Conservation (phyloP, 768 basidiomycete genomes). For the Hebeloma cylindrosporum region DNA sequence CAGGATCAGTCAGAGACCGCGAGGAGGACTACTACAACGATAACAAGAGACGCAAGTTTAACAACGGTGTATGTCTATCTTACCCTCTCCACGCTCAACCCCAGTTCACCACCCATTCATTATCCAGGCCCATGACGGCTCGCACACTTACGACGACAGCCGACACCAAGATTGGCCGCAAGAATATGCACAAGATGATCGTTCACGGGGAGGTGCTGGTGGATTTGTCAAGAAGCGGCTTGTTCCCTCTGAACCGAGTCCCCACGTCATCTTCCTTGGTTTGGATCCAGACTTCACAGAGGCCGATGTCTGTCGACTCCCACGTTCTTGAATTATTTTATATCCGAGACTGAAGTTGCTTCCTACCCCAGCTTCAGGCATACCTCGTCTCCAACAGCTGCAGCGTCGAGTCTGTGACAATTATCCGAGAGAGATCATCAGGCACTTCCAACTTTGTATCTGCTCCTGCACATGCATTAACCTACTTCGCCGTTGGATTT, state of each 20-base stretch:
- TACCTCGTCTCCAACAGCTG: conserved; percentile 72
- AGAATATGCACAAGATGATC: conserved; percentile 53
- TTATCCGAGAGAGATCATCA: conserved; percentile 95
- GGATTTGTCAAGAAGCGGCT: conserved; percentile 71
- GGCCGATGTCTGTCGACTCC: conserved; percentile 75
- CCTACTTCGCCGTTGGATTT: conserved; percentile 66
- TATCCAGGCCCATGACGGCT: conserved; percentile 52
- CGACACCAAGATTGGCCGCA: conserved; percentile 41
- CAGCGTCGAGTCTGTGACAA: conserved; percentile 84
- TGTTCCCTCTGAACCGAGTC: conserved; percentile 80
- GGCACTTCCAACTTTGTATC: conserved; percentile 89
- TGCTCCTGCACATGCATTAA: conserved; percentile 70
- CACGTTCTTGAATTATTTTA: conserved; percentile 30
- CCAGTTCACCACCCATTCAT: too few relatives aligned
- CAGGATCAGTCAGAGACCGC: conserved; percentile 48
- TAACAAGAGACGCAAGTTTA: conserved; percentile 77
- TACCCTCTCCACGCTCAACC: conserved; percentile 15
- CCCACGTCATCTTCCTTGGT: conserved; percentile 94
- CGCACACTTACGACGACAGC: conserved; percentile 27
- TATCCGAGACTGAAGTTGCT: conserved; percentile 37
- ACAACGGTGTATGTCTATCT: conserved; percentile 60
- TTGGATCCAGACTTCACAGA: conserved; percentile 91
- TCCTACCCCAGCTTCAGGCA: conserved; percentile 67
- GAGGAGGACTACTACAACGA: conserved; percentile 72
- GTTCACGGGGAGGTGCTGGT: conserved; percentile 40